Base-by-base conservation (phyloP, 1,284 basidiomycete species). In the Neonothopanus nambi region DNA sequence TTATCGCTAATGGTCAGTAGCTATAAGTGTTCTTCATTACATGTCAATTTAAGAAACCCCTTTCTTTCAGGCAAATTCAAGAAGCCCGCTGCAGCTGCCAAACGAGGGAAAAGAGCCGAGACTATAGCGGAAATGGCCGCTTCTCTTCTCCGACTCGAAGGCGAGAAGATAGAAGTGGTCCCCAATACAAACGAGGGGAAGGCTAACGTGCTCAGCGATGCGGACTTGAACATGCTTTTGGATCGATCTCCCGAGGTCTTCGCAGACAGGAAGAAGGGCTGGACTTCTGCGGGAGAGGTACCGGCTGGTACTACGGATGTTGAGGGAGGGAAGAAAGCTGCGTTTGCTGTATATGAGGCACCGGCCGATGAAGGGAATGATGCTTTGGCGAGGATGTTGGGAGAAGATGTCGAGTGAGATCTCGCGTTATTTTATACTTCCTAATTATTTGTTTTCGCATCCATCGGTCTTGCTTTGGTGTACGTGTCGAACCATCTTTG, bases 121-220 rank as follows among this genome's bases (percentile, higher is more conserved):
- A 85, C 78, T 2, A 84, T 91, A 61, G 84, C 88, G 0, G 91
- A 94, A 59, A 81, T 95, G 76, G 91, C 93, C 0, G 82, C 87
- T n/a, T 79, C 84, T 7, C 72, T 98, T 20, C 75, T 96, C 21
- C 80, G 81, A 48, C 80, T 95, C 5, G 93, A 97, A 64, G 87
- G 87, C 18, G 92, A 97, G 70, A 88, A 93, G 65, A 93, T 97
- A 56, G 84, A 91, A 52, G 84, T 96, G n/a, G 91, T 93, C 13
- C 80, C 83, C 11, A 82, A 86, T 59, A 89, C 85, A 18, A 77
- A 74, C 21, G 89, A 79, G 57, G 85, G 82, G 28, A 84, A 82
- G 64, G 74, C 76, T 28, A 82, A 83, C 54, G 86, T 98, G 55
- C 80, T 98, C 64, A 87, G 85, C 58, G 89, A 96, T 57, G 79